Conservation (phyloP, 345 rosid genomes). For the Ailanthus altissimus region DNA sequence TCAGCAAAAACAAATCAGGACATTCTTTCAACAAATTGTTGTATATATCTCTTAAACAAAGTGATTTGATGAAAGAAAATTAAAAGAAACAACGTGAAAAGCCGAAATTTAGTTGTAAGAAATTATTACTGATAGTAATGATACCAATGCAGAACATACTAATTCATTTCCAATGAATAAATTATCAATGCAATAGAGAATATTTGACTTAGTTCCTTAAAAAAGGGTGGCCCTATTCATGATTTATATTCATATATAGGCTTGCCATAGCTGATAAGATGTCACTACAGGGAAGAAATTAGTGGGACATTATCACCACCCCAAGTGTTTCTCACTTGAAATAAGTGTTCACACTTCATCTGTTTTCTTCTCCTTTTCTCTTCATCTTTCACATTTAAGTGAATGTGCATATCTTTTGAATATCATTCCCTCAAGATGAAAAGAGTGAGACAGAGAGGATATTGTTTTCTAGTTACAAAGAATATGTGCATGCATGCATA, state of each 20-base stretch:
- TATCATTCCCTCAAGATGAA: background rate
- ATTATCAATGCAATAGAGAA: conserved; percentile 7
- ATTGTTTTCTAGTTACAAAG: background rate
- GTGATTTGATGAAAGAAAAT: background rate
- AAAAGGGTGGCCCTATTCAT: background rate
- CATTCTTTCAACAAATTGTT: background rate
- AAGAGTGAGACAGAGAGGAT: background rate
- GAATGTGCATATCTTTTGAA: background rate
- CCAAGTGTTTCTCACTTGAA: background rate
- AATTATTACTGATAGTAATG: background rate
- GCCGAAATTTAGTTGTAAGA: background rate
- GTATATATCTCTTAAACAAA: background rate
- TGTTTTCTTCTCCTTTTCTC: background rate
- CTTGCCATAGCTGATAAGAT: background rate
- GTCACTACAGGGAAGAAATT: background rate
- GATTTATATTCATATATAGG: background rate
- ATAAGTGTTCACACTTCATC: background rate
- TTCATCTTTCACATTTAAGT: background rate
- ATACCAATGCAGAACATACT: background rate
- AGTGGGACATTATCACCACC: background rate
- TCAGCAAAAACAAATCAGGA: conserved; percentile 17
- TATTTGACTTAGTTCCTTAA: background rate
- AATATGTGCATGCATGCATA: background rate
- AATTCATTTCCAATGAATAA: background rate
- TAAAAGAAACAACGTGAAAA: background rate